A percentile compares a stretch with the other conserved stretches of the same genome.
Evolutionary conservation across 371 early-diverging fungal species (phyloP).

Genomic region (Rhizopus microsporus): DNA sequence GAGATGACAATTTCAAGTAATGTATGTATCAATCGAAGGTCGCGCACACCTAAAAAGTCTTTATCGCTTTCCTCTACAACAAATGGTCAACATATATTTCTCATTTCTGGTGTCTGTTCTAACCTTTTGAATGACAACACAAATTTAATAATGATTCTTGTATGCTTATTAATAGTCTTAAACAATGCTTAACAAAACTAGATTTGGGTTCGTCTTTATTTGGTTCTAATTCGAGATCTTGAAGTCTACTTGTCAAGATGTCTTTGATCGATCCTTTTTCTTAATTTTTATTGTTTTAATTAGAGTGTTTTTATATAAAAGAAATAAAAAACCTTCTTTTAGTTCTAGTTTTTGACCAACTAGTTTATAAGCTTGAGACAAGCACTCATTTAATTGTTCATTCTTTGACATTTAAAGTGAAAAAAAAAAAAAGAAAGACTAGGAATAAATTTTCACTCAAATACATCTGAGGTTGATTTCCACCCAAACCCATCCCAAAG

Average conservation of each 20-base stretch:
- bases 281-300: not conserved
- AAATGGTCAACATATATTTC: not conserved
- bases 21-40: constrained; percentile 64
- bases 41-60: constrained; percentile 63
- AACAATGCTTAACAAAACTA: constrained; percentile 34
- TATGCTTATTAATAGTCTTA: constrained; percentile 26
- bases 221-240: constrained; percentile 8
- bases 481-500: no score
- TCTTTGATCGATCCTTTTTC: constrained; percentile 27
- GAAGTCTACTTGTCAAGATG: constrained; percentile 15
- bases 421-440: constrained; percentile 6
- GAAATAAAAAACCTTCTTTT: constrained; percentile 18
- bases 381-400: constrained; percentile 11
- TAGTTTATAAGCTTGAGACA: constrained; percentile 15
- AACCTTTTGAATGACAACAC: constrained; percentile 23
- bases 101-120: not conserved
- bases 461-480: no score
- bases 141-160: constrained; percentile 29
- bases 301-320: no score
- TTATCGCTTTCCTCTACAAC: constrained; percentile 19
- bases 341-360: constrained; percentile 28
- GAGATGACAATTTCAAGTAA: constrained; percentile 65
- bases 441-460: not conserved
- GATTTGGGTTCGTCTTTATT: constrained; percentile 13
- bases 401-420: constrained; percentile 20